Conservation (phyloP, 2,329 filamentous ascomycete genomes). For the Pseudogymnoascus sp. region DNA sequence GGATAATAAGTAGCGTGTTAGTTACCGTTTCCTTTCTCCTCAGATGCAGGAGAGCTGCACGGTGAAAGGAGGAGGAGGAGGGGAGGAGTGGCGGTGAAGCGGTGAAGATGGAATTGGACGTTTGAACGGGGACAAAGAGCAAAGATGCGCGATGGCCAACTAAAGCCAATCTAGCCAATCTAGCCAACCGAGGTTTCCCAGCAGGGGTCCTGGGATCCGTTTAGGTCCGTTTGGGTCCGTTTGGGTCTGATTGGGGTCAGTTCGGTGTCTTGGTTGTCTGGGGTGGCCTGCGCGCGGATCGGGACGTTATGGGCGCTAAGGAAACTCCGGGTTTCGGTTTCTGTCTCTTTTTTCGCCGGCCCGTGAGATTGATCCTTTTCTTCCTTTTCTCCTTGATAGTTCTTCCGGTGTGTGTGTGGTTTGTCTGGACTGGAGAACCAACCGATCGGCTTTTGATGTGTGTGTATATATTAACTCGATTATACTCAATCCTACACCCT, state of each 20-base stretch:
- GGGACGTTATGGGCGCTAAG: slow-evolving; percentile 3
- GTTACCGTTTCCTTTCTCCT: background rate
- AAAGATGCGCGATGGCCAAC: background rate
- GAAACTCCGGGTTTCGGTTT: background rate
- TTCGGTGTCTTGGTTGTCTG: background rate
- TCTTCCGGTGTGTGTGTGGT: background rate
- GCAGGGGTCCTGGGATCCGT: background rate
- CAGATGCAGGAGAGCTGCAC: slow-evolving; percentile 1
- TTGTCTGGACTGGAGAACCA: background rate
- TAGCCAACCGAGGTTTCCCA: background rate
- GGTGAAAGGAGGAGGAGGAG: background rate
- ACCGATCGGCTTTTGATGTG: background rate
- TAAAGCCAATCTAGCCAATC: background rate
- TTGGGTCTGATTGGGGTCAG: background rate
- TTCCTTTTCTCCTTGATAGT: background rate
- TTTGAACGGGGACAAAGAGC: background rate
- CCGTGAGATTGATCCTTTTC: background rate
- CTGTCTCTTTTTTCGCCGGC: background rate
- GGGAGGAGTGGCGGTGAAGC: background rate
- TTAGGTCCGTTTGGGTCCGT: background rate
- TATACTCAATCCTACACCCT: background rate
- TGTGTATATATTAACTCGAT: background rate
- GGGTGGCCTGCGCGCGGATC: background rate
- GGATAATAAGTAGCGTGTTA: background rate
- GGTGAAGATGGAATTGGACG: slow-evolving; percentile 1